Percentiles rank a stretch among this genome's conserved stretches.
Evolutionary conservation across 768 basidiomycete species (phyloP).

Genomic region (Artomyces pyxidatus): DNA sequence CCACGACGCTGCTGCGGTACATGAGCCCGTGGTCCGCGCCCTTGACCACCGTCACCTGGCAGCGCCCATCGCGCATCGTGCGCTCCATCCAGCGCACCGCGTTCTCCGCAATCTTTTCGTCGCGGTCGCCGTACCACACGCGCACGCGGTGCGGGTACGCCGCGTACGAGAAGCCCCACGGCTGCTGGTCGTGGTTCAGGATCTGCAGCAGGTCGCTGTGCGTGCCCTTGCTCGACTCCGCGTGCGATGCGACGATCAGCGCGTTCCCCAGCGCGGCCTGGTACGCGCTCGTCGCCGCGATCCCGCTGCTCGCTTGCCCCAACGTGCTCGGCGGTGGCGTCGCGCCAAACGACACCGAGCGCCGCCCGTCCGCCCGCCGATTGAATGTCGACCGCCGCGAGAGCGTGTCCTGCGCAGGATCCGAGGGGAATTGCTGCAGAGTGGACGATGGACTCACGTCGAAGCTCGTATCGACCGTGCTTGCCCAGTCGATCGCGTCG

Average conservation of each 20-base stretch:
- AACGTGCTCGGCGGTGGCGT: conserved; percentile 25
- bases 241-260: conserved; percentile 88
- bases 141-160: conserved; percentile 69
- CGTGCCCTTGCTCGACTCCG: conserved; percentile 87
- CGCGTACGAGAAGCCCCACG: conserved; percentile 86
- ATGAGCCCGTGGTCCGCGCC: conserved; percentile 91
- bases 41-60: conserved; percentile 72
- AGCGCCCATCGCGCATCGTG: conserved; percentile 66
- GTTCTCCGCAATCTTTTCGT: conserved; percentile 89
- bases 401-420: conserved; percentile 23
- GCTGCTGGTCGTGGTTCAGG: conserved; percentile 79
- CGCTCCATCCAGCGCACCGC: conserved; percentile 91
- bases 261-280: conserved; percentile 82
- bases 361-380: conserved; percentile 46
- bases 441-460: conserved; percentile 18
- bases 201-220: conserved; percentile 90
- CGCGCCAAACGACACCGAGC: conserved; percentile 61
- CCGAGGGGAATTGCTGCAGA: conserved; percentile 23
- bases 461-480: conserved; percentile 18
- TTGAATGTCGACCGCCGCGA: not conserved
- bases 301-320: conserved; percentile 12
- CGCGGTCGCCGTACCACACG: conserved; percentile 90
- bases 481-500: conserved; percentile 42
- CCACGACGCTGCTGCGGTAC: conserved; percentile 83
- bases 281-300: conserved; percentile 32